These are phyloP conservation scores for Gossypium rotundifolium DNA, from an alignment of 345 rosid species.

Conservation along the genomic window DNA sequence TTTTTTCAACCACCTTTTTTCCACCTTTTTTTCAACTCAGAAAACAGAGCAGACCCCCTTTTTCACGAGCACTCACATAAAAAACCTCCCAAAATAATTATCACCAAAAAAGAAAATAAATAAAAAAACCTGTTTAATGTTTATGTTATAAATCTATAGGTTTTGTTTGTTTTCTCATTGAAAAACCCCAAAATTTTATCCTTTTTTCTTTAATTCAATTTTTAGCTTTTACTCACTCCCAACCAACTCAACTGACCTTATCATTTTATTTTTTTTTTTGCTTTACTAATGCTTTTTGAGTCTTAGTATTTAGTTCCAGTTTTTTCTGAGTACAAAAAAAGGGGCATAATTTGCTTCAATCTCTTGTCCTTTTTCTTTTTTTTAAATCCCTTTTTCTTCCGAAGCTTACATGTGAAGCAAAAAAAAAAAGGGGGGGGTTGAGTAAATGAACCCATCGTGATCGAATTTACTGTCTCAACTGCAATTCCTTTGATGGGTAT, in stretches of 20 bases:
- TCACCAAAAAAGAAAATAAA: not conserved
- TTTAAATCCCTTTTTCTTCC: slow-evolving; percentile 3
- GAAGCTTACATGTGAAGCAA: slow-evolving; percentile 55
- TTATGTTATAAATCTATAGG: not conserved
- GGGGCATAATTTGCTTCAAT: slow-evolving; percentile 5
- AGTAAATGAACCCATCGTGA: slow-evolving; percentile 48
- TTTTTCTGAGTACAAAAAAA: slow-evolving; percentile 7
- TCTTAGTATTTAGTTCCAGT: slow-evolving; percentile 1
- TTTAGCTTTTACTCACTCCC: slow-evolving; percentile 1
- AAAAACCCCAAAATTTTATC: not conserved
- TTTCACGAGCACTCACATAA: not conserved
- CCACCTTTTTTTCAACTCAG: not conserved
- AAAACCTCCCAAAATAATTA: not conserved
- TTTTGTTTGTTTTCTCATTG: not conserved
- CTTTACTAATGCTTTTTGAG: not conserved
- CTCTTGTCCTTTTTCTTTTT: slow-evolving; percentile 8
- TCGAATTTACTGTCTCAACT: slow-evolving; percentile 26
- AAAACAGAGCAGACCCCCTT: not conserved
- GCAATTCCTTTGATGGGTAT: slow-evolving; percentile 4
- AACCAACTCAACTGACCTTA: slow-evolving; percentile 7
- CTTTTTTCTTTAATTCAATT: not conserved
- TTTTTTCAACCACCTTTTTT: not conserved
- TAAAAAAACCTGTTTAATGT: not conserved
- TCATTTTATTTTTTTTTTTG: not conserved
- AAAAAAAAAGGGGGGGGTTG: slow-evolving; percentile 16